These are phyloP conservation scores for Cutaneotrichosporon mucoides DNA, from an alignment of 1,284 basidiomycete species.

Conservation along the genomic window DNA sequence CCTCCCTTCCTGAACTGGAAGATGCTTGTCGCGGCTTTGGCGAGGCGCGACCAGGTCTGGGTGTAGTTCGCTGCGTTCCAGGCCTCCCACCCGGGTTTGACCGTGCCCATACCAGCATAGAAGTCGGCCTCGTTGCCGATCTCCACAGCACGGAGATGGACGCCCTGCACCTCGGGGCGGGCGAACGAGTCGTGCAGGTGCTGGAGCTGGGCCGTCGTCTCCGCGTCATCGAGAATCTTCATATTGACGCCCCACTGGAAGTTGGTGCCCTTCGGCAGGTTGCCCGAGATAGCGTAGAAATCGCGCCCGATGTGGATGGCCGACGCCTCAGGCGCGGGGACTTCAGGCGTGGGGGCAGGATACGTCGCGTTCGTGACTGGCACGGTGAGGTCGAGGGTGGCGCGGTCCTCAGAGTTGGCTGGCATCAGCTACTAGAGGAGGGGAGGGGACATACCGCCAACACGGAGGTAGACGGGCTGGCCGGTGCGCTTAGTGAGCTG, in stretches of 20 bases:
- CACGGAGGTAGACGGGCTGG: slow-evolving; percentile 16
- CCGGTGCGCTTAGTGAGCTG: slow-evolving; percentile 22
- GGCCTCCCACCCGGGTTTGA: not conserved
- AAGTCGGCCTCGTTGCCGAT: slow-evolving; percentile 50
- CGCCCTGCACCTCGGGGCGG: slow-evolving; percentile 25
- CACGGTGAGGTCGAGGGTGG: slow-evolving; percentile 12
- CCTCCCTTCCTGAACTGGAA: not conserved
- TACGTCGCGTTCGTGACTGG: slow-evolving; percentile 45
- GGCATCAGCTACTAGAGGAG: not conserved
- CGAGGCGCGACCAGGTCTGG: slow-evolving; percentile 2
- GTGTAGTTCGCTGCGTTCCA: slow-evolving; percentile 11
- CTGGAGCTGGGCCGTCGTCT: slow-evolving; percentile 58
- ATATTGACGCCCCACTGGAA: slow-evolving; percentile 69
- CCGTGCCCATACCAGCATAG: not conserved
- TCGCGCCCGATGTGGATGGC: slow-evolving; percentile 58
- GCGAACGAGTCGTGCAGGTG: slow-evolving; percentile 49
- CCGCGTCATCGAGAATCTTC: slow-evolving; percentile 55
- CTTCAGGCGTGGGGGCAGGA: slow-evolving; percentile 44
- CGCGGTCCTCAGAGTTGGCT: slow-evolving; percentile 26
- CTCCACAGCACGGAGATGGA: slow-evolving; percentile 58
- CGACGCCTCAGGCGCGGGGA: slow-evolving; percentile 62
- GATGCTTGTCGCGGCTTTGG: not conserved
- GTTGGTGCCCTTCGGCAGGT: slow-evolving; percentile 53
- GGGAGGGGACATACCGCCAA: not conserved
- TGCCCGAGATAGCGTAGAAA: slow-evolving; percentile 58